Base-by-base conservation (phyloP, 1,139 yeast genomes). In the Scheffersomyces lignicola region DNA sequence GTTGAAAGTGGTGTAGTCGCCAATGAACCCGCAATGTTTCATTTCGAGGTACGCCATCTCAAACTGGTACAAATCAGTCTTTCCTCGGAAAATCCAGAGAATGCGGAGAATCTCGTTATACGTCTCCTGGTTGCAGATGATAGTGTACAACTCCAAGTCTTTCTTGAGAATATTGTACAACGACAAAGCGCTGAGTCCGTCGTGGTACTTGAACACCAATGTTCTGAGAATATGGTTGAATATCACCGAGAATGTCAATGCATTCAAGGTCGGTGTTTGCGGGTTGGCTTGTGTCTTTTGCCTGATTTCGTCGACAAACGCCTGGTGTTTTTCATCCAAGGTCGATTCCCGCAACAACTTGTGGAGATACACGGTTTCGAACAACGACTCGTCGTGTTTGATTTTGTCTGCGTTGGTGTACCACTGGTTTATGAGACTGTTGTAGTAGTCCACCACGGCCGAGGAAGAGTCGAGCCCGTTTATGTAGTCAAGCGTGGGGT, bases 11-110 rank as follows among this genome's bases (percentile, higher is more conserved):
- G 43, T 41, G 11, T 54, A 23, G 39, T 70, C 66, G 2, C 76
- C 76, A 12, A 44, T 38, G 39, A 65, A 68, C 15, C 76, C 76
- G 41, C 65, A 64, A 39, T 66, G 65, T 26, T 53, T 45, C 76
- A 70, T 70, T 44, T 69, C 75, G 27, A 54, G 51, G 24, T 49
- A 51, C 0, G 56, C 44, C 41, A 55, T 57, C 44, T 69, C 75
- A 24, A 70, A 52, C 12, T 58, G 60, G 40, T 60, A 58, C 24
- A 70, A 49, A 35, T 58, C 60, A 14, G 64, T 47, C 42, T 65
- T 66, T 5, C 75, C 75, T 32, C 52, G 49, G 44, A 51, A 69
- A 1, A 69, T 49, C 73, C 75, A 69, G 26, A 54, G 48, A n/a
- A 58, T 50, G 36, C 61, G 54, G 29, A 70, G 47, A 6, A 69